Evolutionary conservation across 2,329 filamentous ascomycete species (phyloP).

Genomic region (Colletotrichum noveboracense): DNA sequence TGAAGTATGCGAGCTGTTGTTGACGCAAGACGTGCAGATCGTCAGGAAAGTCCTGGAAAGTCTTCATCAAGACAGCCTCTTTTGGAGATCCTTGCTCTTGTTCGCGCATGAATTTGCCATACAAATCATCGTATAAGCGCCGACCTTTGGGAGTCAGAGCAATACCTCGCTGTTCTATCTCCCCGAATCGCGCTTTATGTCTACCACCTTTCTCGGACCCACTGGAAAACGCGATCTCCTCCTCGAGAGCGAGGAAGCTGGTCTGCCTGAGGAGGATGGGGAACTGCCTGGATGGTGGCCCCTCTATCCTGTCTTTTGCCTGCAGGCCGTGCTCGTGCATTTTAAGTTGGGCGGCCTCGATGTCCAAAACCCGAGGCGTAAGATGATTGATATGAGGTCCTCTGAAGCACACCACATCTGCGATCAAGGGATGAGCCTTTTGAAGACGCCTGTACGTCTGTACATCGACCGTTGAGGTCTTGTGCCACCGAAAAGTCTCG

Average conservation of each 20-base stretch:
- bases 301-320: conserved; percentile 55
- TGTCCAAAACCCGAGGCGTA: conserved; percentile 55
- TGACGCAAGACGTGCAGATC: conserved; percentile 37
- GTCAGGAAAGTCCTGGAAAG: conserved; percentile 47
- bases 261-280: conserved; percentile 57
- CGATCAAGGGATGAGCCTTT: conserved; percentile 49
- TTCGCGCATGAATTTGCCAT: conserved; percentile 25
- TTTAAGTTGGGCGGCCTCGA: conserved; percentile 43
- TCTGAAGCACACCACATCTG: conserved; percentile 47
- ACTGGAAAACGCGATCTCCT: conserved; percentile 45
- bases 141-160: conserved; percentile 52
- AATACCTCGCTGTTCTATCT: conserved; percentile 57
- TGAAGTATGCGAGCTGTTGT: conserved; percentile 42
- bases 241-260: conserved; percentile 56
- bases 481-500: conserved; percentile 52
- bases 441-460: conserved; percentile 46
- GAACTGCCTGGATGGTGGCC: conserved; percentile 47
- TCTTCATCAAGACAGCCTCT: conserved; percentile 21
- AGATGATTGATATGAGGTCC: conserved; percentile 58
- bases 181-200: conserved; percentile 56
- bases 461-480: conserved; percentile 40
- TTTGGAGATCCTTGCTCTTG: background rate
- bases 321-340: conserved; percentile 47
- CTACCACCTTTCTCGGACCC: conserved; percentile 30
- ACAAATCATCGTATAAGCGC: conserved; percentile 50